Base-by-base conservation (phyloP, 768 basidiomycete species). In the Pleurotus salmoneostramineus region DNA sequence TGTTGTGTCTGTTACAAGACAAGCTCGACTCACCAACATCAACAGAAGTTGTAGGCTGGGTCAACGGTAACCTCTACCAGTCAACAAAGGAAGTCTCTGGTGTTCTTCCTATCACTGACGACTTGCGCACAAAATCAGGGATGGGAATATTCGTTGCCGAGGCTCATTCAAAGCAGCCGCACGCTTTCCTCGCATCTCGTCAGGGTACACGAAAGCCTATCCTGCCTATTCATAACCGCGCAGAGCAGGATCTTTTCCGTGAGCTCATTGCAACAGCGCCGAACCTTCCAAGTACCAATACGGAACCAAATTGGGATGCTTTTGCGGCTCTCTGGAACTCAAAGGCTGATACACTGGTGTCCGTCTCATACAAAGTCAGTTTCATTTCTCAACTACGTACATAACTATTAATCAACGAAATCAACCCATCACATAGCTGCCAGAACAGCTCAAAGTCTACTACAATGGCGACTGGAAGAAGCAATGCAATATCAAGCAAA, bases 11-110 rank as follows among this genome's bases (percentile, higher is more conserved):
- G 10, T 35, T 55, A 6, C 56, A 61, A 15, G 49, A 52, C 42
- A 15, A 47, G 12, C 52, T 58, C 46, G 17, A n/a, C n/a, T n/a
- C n/a, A n/a, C n/a, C n/a, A 21, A 49, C 15, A 42, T 17, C 51
- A 44, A 12, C 8, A 11, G 1, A 6, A 27, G 3, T 4, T 36
- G 2, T 36, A 4, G 50, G 43, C 4, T 62, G 62, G 62, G 54
- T 60, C 5, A 62, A 62, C 14, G 62, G 62, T 3, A 62, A 62
- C 33, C 49, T 62, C 14, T 62, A 62, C 48, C 35, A 55, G 11
- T 57, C 34, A 2, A 62, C 62, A 1, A 14, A 27, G 3, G 50
- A 62, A 15, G 56, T 57, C 5, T 8, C 56, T 0, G 62, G 62
- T 37, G 54, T 62, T 0, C 56, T 62, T 34, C 56, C 45, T 1